A percentile compares a stretch with the other conserved stretches of the same genome.
Conservation (phyloP, 2,329 filamentous ascomycete genomes). For the Pseudocercospora eumusae region DNA sequence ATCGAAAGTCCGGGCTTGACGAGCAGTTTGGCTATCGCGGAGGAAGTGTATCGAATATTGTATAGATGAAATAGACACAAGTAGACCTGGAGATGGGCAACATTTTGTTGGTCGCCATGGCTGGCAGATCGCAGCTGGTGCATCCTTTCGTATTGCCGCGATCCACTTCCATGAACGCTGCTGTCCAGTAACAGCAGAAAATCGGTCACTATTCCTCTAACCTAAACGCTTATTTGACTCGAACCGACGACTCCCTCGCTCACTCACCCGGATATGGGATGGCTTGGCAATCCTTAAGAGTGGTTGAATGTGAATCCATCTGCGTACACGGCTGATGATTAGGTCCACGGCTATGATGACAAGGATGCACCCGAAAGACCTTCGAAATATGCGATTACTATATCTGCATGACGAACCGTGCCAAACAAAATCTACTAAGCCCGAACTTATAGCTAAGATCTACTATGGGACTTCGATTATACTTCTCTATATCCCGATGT, state of each 20-base stretch:
- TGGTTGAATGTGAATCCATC: not conserved
- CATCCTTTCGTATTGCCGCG: not conserved
- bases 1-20: conserved; percentile 95
- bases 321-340: not conserved
- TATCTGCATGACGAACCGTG: conserved; percentile 18
- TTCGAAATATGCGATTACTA: conserved; percentile 18
- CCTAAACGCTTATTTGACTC: not conserved
- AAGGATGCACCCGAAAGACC: not conserved
- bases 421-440: conserved; percentile 35
- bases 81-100: too few species aligned
- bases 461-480: conserved; percentile 45
- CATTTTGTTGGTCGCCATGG: not conserved
- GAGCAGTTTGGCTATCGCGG: conserved; percentile 79
- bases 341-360: not conserved
- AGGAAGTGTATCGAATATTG: conserved; percentile 61
- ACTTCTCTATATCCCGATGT: conserved; percentile 37
- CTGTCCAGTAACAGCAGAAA: not conserved
- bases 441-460: conserved; percentile 44
- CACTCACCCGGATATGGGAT: not conserved
- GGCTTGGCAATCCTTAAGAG: not conserved
- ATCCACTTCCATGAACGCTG: not conserved
- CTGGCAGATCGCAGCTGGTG: not conserved
- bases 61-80: not conserved
- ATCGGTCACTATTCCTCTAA: not conserved
- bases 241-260: too few species aligned